Conservation (phyloP, 768 basidiomycete species). For the Crucibulum laeve region DNA sequence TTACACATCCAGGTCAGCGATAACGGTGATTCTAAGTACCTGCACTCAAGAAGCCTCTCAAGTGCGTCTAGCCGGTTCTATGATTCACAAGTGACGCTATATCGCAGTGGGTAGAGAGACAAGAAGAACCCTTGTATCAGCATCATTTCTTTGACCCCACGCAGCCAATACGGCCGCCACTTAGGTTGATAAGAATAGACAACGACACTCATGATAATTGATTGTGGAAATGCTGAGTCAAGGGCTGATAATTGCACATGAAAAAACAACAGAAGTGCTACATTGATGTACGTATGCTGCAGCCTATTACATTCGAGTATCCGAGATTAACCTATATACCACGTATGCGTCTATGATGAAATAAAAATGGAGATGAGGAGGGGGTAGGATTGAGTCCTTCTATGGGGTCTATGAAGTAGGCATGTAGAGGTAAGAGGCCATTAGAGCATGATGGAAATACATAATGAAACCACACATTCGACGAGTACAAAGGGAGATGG, state of each 20-base stretch:
- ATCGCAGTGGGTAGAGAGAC: no score
- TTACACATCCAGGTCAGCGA: no score
- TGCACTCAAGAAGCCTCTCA: no score
- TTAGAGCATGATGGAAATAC: background rate
- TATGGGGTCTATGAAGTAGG: background rate
- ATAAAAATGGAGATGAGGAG: background rate
- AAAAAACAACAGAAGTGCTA: background rate
- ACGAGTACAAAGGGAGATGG: constrained; percentile 1
- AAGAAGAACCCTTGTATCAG: no score
- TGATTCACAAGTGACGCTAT: no score
- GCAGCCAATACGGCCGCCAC: no score
- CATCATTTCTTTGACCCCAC: no score
- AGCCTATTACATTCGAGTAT: background rate
- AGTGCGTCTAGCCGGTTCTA: no score
- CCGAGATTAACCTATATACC: background rate
- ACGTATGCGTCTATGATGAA: background rate
- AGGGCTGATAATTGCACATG: background rate
- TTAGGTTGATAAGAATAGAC: no score
- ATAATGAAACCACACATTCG: background rate
- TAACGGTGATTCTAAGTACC: no score
- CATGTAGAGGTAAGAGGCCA: background rate
- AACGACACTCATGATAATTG: no score
- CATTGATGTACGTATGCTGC: background rate
- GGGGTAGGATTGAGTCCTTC: background rate
- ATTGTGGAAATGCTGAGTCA: no score